Conservation (phyloP, 306 rosid species). For the Leucaena leucocephala region DNA sequence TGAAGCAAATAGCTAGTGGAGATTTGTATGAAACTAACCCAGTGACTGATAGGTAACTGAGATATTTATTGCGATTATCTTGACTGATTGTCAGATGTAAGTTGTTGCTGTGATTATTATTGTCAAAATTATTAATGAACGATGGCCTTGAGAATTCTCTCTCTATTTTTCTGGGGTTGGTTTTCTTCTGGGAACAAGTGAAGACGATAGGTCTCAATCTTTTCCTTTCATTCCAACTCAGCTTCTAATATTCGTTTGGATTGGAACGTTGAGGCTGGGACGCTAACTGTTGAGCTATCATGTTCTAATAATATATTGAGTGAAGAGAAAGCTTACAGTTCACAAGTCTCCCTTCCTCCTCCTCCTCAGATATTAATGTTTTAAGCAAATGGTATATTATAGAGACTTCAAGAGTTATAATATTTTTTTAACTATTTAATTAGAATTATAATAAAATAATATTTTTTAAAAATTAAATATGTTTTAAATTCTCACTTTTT, state of each 20-base stretch:
- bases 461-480: no score
- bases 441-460: no score
- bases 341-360: no score
- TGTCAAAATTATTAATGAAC: conserved; percentile 20
- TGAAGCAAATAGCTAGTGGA: conserved; percentile 45
- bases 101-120: conserved; percentile 37
- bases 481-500: no score
- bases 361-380: no score
- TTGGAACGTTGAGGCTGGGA: background rate
- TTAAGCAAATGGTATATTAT: no score
- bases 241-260: background rate
- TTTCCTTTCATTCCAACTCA: background rate
- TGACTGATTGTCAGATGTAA: conserved; percentile 31
- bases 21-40: conserved; percentile 42
- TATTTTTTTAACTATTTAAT: no score
- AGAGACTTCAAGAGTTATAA: no score
- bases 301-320: no score
- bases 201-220: background rate
- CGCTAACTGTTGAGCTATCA: no score
- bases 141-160: conserved; percentile 30
- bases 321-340: no score
- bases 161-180: background rate
- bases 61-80: conserved; percentile 33
- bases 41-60: conserved; percentile 43
- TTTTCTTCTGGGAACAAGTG: background rate